Percentiles rank a stretch among this genome's conserved stretches.
Evolutionary conservation across 306 rosid species (phyloP).

Genomic region (Vigna hirtella): DNA sequence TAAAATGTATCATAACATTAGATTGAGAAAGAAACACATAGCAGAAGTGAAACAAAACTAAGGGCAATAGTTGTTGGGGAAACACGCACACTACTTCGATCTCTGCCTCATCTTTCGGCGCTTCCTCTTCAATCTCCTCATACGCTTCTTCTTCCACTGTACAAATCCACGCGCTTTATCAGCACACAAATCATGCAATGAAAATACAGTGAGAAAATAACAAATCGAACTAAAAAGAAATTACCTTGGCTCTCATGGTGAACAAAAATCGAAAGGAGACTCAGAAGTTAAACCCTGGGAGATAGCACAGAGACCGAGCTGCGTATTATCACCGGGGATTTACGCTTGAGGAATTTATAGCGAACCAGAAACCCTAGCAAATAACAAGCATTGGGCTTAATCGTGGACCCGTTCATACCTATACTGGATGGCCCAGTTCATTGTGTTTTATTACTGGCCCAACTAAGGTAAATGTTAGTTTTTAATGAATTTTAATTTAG

Average conservation of each 20-base stretch:
- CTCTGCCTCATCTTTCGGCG: slow-evolving; percentile 98
- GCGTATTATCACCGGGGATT: not conserved
- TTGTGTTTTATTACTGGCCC: not conserved
- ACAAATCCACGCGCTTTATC: not conserved
- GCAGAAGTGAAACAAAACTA: slow-evolving; percentile 36
- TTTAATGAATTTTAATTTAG: not conserved
- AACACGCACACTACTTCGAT: slow-evolving; percentile 67
- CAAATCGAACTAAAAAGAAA: too few species aligned
- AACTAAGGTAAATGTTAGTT: not conserved
- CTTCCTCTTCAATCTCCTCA: slow-evolving; percentile 94
- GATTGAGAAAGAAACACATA: not conserved
- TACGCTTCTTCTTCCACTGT: slow-evolving; percentile 97
- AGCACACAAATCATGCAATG: not conserved
- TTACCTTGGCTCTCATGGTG: slow-evolving; percentile 85
- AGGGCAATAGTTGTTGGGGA: not conserved
- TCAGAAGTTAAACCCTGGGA: slow-evolving; percentile 18
- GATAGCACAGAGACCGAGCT: not conserved
- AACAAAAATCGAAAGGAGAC: not conserved
- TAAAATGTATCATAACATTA: slow-evolving; percentile 35
- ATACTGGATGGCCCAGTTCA: not conserved
- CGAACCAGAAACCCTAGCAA: slow-evolving; percentile 46
- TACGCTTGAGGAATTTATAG: slow-evolving; percentile 40
- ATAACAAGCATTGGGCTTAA: slow-evolving; percentile 11
- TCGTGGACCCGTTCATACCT: not conserved
- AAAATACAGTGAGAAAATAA: not conserved